Evolutionary conservation across 179 eudicot species (phyloP), one percentile per base, ranked within the genome.

Genomic region (Drosera spatulata): DNA sequence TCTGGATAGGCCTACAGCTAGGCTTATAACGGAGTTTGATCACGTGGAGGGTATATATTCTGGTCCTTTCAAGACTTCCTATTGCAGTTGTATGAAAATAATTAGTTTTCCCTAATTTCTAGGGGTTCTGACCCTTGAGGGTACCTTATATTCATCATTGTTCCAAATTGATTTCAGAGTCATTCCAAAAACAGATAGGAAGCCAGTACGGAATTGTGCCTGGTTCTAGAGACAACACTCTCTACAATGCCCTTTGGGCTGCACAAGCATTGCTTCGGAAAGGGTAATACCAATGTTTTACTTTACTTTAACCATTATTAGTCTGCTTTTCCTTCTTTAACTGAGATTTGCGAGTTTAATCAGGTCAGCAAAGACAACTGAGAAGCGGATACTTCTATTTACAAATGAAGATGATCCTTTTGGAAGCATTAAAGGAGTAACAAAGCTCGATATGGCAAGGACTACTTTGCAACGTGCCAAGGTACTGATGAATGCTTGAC

Each of bases 361-460:
- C 79, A 91, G 98, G 74, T 93, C 99, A 67, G 68, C 85, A 61
- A 88, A 89, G 70, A 84, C 95, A 65, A 81, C 85, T 38, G 93
- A 82, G 68, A 93, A 93, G 68, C 71, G 96, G 58, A 86, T 89
- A 47, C 83, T 93, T 60, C 71, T 93, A 63, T 72, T 93, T 57
- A 86, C 99, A 40, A 90, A 93, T 74, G 99, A 93, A 76, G 97
- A 93, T 70, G 88, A 89, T 83, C 97, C 99, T 59, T 93, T 93
- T 80, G 96, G 95, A 64, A 77, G 60, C 55, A 70, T 93, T 54
- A 93, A 81, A 68, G 97, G 97, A 65, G 80, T 80, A 61, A 73
- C 79, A 33, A 88, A 93, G 72, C 61, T 79, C 53, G 99, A 89
- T 72, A 86, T 89, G 96, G 81, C 69, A 60, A 84, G 99, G 80